phyloP scores from a whole-genome alignment of 768 basidiomycete species.

The Gyrodon lividus region DNA sequence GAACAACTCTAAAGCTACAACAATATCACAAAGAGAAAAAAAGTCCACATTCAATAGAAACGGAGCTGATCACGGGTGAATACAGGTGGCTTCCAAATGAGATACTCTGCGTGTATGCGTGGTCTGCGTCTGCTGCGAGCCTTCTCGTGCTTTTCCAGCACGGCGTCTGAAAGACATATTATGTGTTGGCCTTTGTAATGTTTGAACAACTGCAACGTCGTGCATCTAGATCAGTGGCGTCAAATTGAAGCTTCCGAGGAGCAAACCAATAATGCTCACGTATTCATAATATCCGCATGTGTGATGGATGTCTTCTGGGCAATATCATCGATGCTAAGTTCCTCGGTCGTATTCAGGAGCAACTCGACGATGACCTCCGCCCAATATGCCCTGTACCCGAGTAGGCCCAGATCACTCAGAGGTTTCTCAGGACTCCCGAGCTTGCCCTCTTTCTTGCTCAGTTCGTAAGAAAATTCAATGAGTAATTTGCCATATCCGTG shows the following conservation, averaged over 20 bases:
- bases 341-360: conserved; percentile 65
- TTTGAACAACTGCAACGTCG: conserved; percentile 91
- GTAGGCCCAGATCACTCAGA: conserved; percentile 87
- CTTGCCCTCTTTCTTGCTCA: conserved; percentile 94
- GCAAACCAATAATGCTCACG: conserved; percentile 57
- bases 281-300: conserved; percentile 96
- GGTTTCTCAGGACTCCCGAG: conserved; percentile 98
- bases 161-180: conserved; percentile 86
- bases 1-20: conserved; percentile 21
- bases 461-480: conserved; percentile 97
- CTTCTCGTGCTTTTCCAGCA: conserved; percentile 90
- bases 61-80: conserved; percentile 89
- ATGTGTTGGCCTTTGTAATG: conserved; percentile 95
- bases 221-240: conserved; percentile 59
- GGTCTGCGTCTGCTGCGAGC: conserved; percentile 73
- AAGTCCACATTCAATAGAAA: conserved; percentile 40
- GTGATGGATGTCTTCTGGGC: conserved; percentile 94
- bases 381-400: conserved; percentile 96
- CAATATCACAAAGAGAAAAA: conserved; percentile 4
- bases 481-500: conserved; percentile 93
- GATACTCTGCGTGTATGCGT: conserved; percentile 72
- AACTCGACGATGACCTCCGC: conserved; percentile 94
- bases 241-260: conserved; percentile 3
- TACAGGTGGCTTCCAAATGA: conserved; percentile 95
- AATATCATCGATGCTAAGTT: conserved; percentile 94